Percentiles rank a stretch among this genome's conserved stretches.
phyloP scores from a whole-genome alignment of 768 basidiomycete species.

The Suillus fuscotomentosus region DNA sequence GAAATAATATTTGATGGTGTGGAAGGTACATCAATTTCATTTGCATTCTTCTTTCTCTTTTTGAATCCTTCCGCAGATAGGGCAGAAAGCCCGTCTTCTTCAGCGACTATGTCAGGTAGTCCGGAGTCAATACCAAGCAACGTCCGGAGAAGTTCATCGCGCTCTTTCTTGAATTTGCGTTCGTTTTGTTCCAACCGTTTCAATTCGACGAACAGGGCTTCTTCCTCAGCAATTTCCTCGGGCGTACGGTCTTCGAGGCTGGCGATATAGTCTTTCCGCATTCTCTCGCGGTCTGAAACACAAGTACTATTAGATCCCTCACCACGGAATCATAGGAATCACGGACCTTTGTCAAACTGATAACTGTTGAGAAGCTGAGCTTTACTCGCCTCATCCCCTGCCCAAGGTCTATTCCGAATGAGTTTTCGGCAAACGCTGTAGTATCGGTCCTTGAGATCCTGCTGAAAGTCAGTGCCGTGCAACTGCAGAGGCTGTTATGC shows the following conservation, averaged over 20 bases:
- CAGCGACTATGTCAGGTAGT: conserved; percentile 61
- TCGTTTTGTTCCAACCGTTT: conserved; percentile 96
- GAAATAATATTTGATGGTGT: conserved; percentile 37
- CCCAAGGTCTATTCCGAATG: conserved; percentile 79
- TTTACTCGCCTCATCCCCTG: conserved; percentile 76
- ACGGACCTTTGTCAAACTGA: conserved; percentile 83
- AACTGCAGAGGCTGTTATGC: background rate
- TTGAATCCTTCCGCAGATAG: conserved; percentile 47
- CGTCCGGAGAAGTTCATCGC: conserved; percentile 83
- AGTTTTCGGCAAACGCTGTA: conserved; percentile 89
- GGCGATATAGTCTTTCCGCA: conserved; percentile 83
- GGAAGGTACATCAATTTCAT: conserved; percentile 33
- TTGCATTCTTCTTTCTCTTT: conserved; percentile 48
- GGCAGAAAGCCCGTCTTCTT: conserved; percentile 58
- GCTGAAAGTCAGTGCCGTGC: background rate
- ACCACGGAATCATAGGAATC: background rate
- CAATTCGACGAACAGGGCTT: conserved; percentile 89
- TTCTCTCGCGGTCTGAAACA: conserved; percentile 73
- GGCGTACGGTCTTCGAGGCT: conserved; percentile 88
- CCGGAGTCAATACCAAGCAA: conserved; percentile 88
- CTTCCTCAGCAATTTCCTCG: conserved; percentile 92
- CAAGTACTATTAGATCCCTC: background rate
- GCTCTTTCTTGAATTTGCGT: conserved; percentile 80
- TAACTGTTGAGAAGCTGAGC: conserved; percentile 66
- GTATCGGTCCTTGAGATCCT: conserved; percentile 95